Evolutionary conservation across 2,329 filamentous ascomycete genomes (phyloP), one percentile per base, ranked within the genome.

Genomic region (Biscogniauxia marginata): DNA sequence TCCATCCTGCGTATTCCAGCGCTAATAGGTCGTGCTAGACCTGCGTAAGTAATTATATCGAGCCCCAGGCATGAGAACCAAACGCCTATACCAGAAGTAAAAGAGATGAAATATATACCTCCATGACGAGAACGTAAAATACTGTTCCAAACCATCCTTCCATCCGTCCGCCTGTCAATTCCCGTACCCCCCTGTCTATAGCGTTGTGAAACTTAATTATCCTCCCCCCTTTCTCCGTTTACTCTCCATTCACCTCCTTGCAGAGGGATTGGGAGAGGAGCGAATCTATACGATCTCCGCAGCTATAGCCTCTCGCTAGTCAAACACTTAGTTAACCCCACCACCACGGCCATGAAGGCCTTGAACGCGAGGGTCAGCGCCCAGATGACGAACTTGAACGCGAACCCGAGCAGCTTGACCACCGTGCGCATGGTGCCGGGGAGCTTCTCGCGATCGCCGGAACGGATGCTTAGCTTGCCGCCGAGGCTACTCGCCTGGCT

Each of bases 371-470:
- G 67, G n/a, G 80, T 82, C 50, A 85, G 68, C 13, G 78, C 68
- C 83, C 84, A 87, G 49, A 86, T 78, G 34, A 84, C 69, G 63
- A 77, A 82, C 68, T 84, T 85, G 66, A 86, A 81, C 11, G 80
- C 63, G 52, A 79, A 79, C 58, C 78, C 79, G 8, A 82, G 63
- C 54, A 84, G 61, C 61, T 82, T 82, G 65, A 82, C 75, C 52
- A 79, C 67, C 6, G 75, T 77, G 53, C 80, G 76, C 58, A 79
- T 70, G 53, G 76, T 67, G 59, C 79, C 79, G 0, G 81, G 83
- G 63, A 83, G 63, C 67, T 80, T 79, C 23, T 83, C 77, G 47
- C 75, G 71, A 30, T 74, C 71, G 25, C 70, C 67, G 9, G 71
- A 67, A 61, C 74, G 74, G 52, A 70, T 65, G 44, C 74, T 68